These are phyloP conservation scores for Sporisorium graminicola DNA, from an alignment of 1,284 basidiomycete species.

Conservation along the genomic window DNA sequence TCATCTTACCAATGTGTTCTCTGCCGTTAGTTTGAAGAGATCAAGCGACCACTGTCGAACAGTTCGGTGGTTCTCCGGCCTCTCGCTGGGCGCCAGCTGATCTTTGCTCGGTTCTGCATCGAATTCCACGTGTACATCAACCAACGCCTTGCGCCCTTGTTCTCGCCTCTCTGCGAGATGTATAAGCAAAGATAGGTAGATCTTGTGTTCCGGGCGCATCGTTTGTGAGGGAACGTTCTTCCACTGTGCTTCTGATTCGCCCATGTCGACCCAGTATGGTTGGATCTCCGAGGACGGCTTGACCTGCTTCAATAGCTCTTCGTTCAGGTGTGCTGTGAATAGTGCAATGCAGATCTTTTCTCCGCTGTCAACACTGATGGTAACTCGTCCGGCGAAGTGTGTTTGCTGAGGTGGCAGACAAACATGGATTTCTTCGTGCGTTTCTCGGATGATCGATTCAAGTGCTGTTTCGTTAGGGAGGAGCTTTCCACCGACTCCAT, in stretches of 20 bases:
- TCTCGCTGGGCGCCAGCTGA: background rate
- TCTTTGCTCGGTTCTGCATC: constrained; percentile 5
- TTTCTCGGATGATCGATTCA: constrained; percentile 19
- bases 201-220: constrained; percentile 22
- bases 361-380: constrained; percentile 14
- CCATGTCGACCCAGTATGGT: background rate
- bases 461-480: constrained; percentile 1
- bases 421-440: constrained; percentile 15
- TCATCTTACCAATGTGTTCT: background rate
- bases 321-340: background rate
- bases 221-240: background rate
- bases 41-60: constrained; percentile 12
- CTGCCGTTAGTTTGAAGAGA: background rate
- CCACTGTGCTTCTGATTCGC: background rate
- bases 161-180: background rate
- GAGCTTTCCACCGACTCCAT: constrained; percentile 36
- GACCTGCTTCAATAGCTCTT: background rate
- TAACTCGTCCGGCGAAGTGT: background rate
- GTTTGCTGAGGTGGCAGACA: background rate
- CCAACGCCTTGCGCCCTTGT: background rate
- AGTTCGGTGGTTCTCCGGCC: constrained; percentile 26
- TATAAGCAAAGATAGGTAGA: constrained; percentile 9
- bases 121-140: constrained; percentile 22
- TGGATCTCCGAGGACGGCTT: constrained; percentile 4
- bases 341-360: constrained; percentile 22